Base-by-base conservation (phyloP, 2,329 filamentous ascomycete genomes). In the Aspergillus pseudoglaucus region DNA sequence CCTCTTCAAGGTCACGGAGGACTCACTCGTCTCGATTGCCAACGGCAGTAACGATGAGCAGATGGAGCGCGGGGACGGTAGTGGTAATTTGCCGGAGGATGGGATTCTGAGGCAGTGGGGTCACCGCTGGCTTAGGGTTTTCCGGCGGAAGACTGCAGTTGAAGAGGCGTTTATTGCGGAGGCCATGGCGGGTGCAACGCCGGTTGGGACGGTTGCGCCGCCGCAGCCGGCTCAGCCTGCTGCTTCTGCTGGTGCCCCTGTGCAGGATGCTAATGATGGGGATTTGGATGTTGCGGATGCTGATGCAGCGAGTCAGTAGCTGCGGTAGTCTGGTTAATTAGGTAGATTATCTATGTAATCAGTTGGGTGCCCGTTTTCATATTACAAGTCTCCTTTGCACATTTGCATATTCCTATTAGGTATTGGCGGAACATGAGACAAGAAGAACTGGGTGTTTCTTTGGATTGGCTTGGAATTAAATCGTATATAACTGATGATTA, bases 61-160 rank as follows among this genome's bases (percentile, higher is more conserved):
- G 66, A 83, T 91, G 62, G 87, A 94, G 70, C 70, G 73, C 52
- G 63, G 67, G 30, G 82, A 85, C 50, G 81, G 77, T 12, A 75
- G 70, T 47, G 68, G 48, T 54, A 69, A 51, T 64, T 69, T 59
- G 25, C 78, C 77, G 32, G 76, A 81, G 27, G 80, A 85, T 56
- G 78, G 78, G 50, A 74, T 90, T 54, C 79, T 95, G 48, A 79
- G 80, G 53, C 78, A 81, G 44, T 97, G 93, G 93, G 90, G 86
- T 0, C 80, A 82, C 62, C 80, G 90, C 42, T 98, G 93, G 93
- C 73, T 88, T 53, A 79, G 88, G 27, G 89, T 93, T 1, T 96
- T 95, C 67, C 75, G 83, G 59, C 78, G 93, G 39, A 86, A 89
- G 69, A 81, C 81, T 12, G 88, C 87, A 2, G 88, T 97, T 12